Base-by-base conservation (phyloP, 148 eudicot genomes). In the Camellia japonica region DNA sequence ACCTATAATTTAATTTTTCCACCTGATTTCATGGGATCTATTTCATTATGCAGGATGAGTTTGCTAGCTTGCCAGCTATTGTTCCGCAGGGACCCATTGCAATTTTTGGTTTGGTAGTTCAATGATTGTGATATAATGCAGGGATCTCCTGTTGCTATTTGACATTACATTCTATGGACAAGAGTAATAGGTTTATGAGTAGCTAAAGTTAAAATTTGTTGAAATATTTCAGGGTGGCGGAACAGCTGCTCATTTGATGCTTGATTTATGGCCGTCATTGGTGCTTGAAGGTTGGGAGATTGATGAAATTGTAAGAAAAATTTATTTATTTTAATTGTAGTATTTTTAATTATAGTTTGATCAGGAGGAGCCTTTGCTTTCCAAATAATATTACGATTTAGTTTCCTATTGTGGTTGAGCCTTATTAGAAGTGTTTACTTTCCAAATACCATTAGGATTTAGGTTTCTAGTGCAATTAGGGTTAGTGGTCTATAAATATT, bases 241-340 rank as follows among this genome's bases (percentile, higher is more conserved):
- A 71, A 95, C 99, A 58, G 89, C 88, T 47, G 97, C 97, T 9
- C 93, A 84, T 68, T 83, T 93, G 54, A 80, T 95, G 83, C 95
- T 95, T 77, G 80, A 90, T 30, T 60, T 90, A 51, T 93, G 94
- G 94, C 99, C 99, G 66, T 86, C 90, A 0, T 70, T 93, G 82
- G 78, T 81, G 80, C 86, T 93, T 73, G 86, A 93, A 44, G 99
- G 99, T 14, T 95, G 99, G 97, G 99, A 95, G 81, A 89, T 95
- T 10, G 99, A 95, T 73, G 83, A 86, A 59, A 78, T 93, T 70
- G 94, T 91, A 83, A 84, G 80, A 38, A 78, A 10, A 30, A 30
- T 30, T 30, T 30, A 30, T 30, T 30, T 30, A 30, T 30, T 30
- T 30, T 30, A 30, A 30, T 30, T 30, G 1, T 30, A 1, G 38